Evolutionary conservation across 1,284 basidiomycete species (phyloP).

Genomic region (Malassezia yamatoensis): DNA sequence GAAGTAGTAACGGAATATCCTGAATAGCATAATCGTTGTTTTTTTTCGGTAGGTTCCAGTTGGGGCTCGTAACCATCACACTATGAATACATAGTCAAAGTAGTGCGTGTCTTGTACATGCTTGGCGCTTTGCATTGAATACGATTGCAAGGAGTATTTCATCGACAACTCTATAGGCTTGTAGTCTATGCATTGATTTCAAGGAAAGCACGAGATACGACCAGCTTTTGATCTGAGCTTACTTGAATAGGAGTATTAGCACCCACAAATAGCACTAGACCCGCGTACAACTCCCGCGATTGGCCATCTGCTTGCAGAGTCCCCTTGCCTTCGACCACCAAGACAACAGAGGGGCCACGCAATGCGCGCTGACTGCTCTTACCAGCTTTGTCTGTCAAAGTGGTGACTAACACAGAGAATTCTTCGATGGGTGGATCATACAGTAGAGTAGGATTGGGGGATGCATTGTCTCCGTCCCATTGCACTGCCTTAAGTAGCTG

Average conservation of each 20-base stretch:
- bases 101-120: too few relatives aligned
- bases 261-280: slow-evolving; percentile 76
- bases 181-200: slow-evolving; percentile 15
- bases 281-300: slow-evolving; percentile 48
- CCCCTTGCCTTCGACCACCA: slow-evolving; percentile 66
- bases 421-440: slow-evolving; percentile 93
- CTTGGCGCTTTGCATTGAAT: too few relatives aligned
- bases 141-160: too few relatives aligned
- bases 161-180: too few relatives aligned
- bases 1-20: too few relatives aligned
- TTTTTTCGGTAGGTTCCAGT: too few relatives aligned
- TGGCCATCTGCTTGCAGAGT: slow-evolving; percentile 26
- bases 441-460: slow-evolving; percentile 46
- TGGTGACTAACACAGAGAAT: slow-evolving; percentile 69
- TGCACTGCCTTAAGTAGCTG: slow-evolving; percentile 60
- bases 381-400: background rate
- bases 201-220: slow-evolving; percentile 69
- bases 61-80: too few relatives aligned
- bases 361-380: slow-evolving; percentile 50
- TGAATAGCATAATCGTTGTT: too few relatives aligned
- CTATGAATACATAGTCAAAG: too few relatives aligned
- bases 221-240: slow-evolving; percentile 49
- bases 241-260: slow-evolving; percentile 59
- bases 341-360: slow-evolving; percentile 71
- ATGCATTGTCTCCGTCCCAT: slow-evolving; percentile 49